Base-by-base conservation (phyloP, 495 filamentous ascomycete genomes). In the Penicillium diatomitis region DNA sequence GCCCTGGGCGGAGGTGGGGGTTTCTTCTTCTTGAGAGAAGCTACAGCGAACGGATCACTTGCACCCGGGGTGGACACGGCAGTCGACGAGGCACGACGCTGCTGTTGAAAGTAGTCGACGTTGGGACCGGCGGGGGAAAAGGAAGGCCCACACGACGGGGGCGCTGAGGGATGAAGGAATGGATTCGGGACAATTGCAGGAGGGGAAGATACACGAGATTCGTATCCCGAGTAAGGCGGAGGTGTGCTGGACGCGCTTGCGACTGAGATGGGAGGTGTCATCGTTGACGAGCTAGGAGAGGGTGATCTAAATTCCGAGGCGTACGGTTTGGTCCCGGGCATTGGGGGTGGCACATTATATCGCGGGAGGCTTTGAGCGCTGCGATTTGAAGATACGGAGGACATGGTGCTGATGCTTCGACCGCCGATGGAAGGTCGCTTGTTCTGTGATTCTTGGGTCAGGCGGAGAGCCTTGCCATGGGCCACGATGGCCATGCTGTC, bases 401-500 rank as follows among this genome's bases (percentile, higher is more conserved):
- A 51, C 11, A 49, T 46, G 32, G 41, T 53, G 49, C 56, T 57
- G 43, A 32, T 55, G 3, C 38, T 44, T 33, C 53, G 57, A 29
- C 51, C 52, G 12, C 58, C 49, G 11, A 63, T 40, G 8, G 62
- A 56, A 41, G 61, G 59, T 32, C 63, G 59, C 53, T 63, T 51
- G 50, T 60, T 63, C 35, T 64, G 61, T 6, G 61, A 63, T 7
- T 72, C 65, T 45, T 66, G 70, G 34, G 68, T 71, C 52, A 75
- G 67, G 34, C 81, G 81, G n/a, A 86, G 72, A 4, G 82, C 79
- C 65, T 90, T 96, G 31, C 90, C 89, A 28, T 77, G 75, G 30
- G 80, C 76, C 39, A 97, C 75, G 51, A 75, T 77, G 46, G 64
- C 69, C 50, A 96, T 75, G n/a, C 70, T 75, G 68, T 97, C 91